phyloP scores from a whole-genome alignment of 805 yeast genomes.

The Wickerhamiella siamensis region DNA sequence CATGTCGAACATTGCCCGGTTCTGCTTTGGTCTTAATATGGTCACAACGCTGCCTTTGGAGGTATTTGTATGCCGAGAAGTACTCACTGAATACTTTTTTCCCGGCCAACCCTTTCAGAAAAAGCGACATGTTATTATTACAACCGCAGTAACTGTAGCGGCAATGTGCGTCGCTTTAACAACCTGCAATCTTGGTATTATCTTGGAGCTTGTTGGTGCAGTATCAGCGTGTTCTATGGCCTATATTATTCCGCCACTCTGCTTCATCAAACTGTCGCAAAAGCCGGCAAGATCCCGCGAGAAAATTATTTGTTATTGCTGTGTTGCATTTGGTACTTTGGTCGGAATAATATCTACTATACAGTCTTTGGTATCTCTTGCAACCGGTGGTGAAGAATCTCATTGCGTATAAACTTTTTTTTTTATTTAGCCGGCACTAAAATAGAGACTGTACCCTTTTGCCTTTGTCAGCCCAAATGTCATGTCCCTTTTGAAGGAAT shows the following conservation, averaged over 20 bases:
- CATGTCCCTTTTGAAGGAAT: constrained; percentile 13
- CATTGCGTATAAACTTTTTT: background rate
- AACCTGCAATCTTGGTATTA: constrained; percentile 81
- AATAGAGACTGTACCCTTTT: background rate
- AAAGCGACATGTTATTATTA: constrained; percentile 43
- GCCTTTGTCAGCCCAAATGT: background rate
- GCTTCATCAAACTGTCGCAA: constrained; percentile 52
- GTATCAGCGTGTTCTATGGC: constrained; percentile 90
- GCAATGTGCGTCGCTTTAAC: constrained; percentile 65
- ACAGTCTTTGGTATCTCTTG: constrained; percentile 45
- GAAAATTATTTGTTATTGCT: constrained; percentile 42
- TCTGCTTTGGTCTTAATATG: constrained; percentile 88
- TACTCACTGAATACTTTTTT: constrained; percentile 47
- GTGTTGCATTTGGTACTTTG: constrained; percentile 55
- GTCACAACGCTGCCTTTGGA: constrained; percentile 84
- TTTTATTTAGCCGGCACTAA: no score
- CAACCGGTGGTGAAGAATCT: constrained; percentile 9
- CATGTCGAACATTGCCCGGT: constrained; percentile 71
- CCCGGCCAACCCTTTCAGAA: constrained; percentile 19
- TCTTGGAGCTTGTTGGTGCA: constrained; percentile 81
- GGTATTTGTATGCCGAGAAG: constrained; percentile 80
- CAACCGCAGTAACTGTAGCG: constrained; percentile 46
- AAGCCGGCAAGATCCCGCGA: constrained; percentile 14
- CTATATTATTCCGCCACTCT: constrained; percentile 77
- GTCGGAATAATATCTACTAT: constrained; percentile 72